phyloP scores from a whole-genome alignment of 352 stramenopile genomes.

The Globisporangium sylvaticum region DNA sequence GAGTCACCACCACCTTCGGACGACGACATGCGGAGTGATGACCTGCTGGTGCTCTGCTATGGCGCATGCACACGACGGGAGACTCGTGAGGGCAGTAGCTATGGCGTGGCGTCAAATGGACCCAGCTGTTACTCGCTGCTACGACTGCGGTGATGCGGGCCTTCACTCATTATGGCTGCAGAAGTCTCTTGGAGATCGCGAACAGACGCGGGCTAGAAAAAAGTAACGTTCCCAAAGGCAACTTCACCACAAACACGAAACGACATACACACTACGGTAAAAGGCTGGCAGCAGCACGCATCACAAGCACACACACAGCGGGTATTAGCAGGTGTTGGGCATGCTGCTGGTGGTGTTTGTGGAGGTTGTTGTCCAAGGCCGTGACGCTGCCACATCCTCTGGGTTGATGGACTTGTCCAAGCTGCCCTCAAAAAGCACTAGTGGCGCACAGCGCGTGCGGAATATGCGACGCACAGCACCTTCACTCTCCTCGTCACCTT shows the following conservation, averaged over 20 bases:
- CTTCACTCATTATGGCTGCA: not conserved
- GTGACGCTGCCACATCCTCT: not conserved
- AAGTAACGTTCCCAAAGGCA: not conserved
- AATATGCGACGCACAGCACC: not conserved
- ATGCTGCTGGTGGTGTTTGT: not conserved
- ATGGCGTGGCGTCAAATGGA: no score
- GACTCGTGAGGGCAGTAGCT: no score
- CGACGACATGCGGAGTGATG: conserved; percentile 6
- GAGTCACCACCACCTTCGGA: conserved; percentile 1
- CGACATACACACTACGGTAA: no score
- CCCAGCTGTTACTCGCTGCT: no score
- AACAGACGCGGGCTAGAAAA: not conserved
- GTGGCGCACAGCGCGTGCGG: not conserved
- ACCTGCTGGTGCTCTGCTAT: not conserved
- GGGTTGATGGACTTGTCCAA: not conserved
- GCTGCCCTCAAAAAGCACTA: not conserved
- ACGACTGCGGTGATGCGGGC: not conserved
- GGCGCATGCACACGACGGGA: not conserved
- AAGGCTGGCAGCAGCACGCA: not conserved
- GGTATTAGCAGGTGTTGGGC: not conserved
- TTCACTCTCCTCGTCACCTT: no score
- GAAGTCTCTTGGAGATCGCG: not conserved
- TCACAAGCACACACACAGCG: not conserved
- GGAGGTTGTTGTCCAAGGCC: not conserved
- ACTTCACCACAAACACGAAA: not conserved